Conservation (phyloP, 2,329 filamentous ascomycete genomes). For the Berkeleyomyces basicola region DNA sequence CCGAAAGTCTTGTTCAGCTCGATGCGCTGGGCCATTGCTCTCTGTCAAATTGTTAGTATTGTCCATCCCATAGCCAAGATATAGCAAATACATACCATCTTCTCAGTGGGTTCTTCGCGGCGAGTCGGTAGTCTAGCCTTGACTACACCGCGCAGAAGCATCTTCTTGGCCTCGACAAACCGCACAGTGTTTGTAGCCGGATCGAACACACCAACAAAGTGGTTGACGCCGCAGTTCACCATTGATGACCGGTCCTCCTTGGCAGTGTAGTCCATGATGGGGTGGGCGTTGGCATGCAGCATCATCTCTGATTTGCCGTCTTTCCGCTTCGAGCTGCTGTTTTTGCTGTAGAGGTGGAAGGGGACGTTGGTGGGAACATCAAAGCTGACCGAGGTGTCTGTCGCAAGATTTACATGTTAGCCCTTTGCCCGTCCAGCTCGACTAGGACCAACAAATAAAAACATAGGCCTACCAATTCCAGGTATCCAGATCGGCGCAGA, state of each 20-base stretch:
- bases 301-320: conserved; percentile 32
- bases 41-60: conserved; percentile 25
- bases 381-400: conserved; percentile 24
- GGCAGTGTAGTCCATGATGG: conserved; percentile 41
- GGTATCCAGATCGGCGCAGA: conserved; percentile 4
- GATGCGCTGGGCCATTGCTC: conserved; percentile 43
- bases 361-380: conserved; percentile 22
- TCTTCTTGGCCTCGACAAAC: conserved; percentile 46
- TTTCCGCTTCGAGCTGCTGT: conserved; percentile 19
- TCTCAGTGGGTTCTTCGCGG: conserved; percentile 27
- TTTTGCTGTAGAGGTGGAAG: conserved; percentile 34
- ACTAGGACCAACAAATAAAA: not conserved
- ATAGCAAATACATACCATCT: conserved; percentile 12
- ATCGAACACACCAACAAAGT: conserved; percentile 50
- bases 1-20: conserved; percentile 65
- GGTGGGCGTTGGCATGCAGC: conserved; percentile 40
- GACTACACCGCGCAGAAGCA: conserved; percentile 41
- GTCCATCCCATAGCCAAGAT: not conserved
- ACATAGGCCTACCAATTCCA: conserved; percentile 7
- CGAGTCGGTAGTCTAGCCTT: conserved; percentile 33
- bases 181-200: conserved; percentile 41
- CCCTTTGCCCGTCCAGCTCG: not conserved
- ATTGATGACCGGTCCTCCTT: conserved; percentile 23
- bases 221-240: conserved; percentile 31
- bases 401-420: not conserved